Conservation (phyloP, 192 early-diverging fungal species). For the Coemansia sp. region DNA sequence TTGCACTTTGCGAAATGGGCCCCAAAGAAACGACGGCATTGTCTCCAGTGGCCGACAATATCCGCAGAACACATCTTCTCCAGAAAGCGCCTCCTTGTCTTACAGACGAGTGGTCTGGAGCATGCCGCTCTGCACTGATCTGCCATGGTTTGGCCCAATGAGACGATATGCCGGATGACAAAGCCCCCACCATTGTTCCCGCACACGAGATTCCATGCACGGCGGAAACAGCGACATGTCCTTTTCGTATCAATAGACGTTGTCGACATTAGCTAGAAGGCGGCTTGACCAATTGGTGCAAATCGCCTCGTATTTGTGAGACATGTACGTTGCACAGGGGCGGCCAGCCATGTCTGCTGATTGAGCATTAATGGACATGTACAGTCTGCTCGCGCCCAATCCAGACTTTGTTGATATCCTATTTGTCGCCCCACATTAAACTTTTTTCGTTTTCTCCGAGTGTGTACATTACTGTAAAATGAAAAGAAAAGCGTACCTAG, state of each 20-base stretch:
- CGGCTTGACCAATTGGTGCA: not conserved
- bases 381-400: not conserved
- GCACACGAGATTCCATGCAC: not conserved
- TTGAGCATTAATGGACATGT: not conserved
- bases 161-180: not conserved
- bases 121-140: not conserved
- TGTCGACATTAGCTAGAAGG: too few species aligned
- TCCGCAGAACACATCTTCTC: not conserved
- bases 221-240: not conserved
- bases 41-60: not conserved
- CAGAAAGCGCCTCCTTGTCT: not conserved
- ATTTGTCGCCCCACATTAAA: too few species aligned
- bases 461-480: too few species aligned
- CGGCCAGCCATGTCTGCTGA: not conserved
- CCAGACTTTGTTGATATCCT: too few species aligned
- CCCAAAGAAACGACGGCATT: not conserved
- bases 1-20: too few species aligned
- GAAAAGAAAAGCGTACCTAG: not conserved
- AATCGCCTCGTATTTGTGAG: not conserved
- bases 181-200: slow-evolving; percentile 2
- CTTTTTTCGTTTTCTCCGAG: too few species aligned
- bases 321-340: not conserved
- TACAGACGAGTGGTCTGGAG: not conserved
- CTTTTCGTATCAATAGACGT: not conserved
- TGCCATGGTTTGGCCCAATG: not conserved